Evolutionary conservation across 176 grass and related monocot genomes (phyloP).

Genomic region (Oropetium thomaeum): DNA sequence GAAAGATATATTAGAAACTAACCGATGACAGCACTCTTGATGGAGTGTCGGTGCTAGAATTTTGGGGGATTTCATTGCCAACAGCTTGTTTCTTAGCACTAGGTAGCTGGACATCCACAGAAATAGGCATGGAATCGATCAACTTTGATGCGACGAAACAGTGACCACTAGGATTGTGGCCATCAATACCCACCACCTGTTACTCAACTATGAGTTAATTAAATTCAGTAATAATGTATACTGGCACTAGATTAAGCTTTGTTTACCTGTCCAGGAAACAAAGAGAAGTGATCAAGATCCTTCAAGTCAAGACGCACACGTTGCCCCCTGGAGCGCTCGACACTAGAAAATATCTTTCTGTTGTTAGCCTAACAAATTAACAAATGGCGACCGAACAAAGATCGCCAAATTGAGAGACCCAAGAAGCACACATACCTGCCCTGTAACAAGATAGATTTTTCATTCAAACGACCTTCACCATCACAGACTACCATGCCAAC

Average conservation of each 20-base stretch:
- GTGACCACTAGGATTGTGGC: constrained; percentile 91
- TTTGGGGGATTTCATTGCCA: constrained; percentile 38
- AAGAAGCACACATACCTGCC: constrained; percentile 59
- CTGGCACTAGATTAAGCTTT: background rate
- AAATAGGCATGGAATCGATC: constrained; percentile 61
- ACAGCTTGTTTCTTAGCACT: constrained; percentile 72
- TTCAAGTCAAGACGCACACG: constrained; percentile 80
- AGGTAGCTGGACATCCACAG: constrained; percentile 49
- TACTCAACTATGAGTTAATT: constrained; percentile 30
- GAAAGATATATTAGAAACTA: constrained; percentile 32
- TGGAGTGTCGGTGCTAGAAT: constrained; percentile 33
- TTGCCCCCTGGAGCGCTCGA: constrained; percentile 70
- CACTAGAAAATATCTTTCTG: constrained; percentile 39
- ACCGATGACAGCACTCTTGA: constrained; percentile 59
- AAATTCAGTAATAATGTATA: constrained; percentile 17
- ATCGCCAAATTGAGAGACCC: constrained; percentile 1
- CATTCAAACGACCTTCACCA: constrained; percentile 91
- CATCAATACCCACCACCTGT: constrained; percentile 86
- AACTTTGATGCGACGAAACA: constrained; percentile 77
- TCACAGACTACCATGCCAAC: constrained; percentile 93
- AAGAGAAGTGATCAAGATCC: constrained; percentile 72
- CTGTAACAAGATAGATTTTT: constrained; percentile 93
- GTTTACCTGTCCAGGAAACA: constrained; percentile 87
- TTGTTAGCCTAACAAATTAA: constrained; percentile 31
- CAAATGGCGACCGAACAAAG: constrained; percentile 1